Conservation (phyloP, 768 basidiomycete genomes). For the Tulasnella sp. region DNA sequence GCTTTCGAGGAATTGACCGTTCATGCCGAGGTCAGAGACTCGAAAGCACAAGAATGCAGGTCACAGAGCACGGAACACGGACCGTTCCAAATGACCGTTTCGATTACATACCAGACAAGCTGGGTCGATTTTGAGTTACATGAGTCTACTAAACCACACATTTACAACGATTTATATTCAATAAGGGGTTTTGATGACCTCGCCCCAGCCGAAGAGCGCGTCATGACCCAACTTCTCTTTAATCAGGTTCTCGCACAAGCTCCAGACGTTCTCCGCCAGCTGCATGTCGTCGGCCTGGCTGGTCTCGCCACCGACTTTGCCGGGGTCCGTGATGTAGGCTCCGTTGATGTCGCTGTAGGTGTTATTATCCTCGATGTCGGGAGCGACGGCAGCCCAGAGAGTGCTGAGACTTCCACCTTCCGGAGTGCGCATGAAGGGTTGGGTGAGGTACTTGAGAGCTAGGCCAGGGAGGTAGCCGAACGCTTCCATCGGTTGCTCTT, state of each 20-base stretch:
- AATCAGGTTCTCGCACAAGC: slow-evolving; percentile 1
- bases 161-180: too few relatives aligned
- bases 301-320: slow-evolving; percentile 10
- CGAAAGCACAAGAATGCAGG: too few relatives aligned
- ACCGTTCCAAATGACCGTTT: too few relatives aligned
- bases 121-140: too few relatives aligned
- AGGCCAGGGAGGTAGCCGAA: slow-evolving; percentile 1
- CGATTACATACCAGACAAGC: too few relatives aligned
- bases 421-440: slow-evolving; percentile 12
- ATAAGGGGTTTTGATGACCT: not conserved
- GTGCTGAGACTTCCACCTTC: slow-evolving; percentile 7
- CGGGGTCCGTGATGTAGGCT: slow-evolving; percentile 9
- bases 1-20: too few relatives aligned
- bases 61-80: too few relatives aligned
- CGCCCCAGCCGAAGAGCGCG: slow-evolving; percentile 6
- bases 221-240: slow-evolving; percentile 8
- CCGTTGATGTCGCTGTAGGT: not conserved
- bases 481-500: slow-evolving; percentile 21
- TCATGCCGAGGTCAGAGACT: too few relatives aligned
- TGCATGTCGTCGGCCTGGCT: slow-evolving; percentile 7
- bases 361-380: not conserved
- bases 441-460: not conserved
- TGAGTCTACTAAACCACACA: too few relatives aligned
- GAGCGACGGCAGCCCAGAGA: slow-evolving; percentile 8
- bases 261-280: slow-evolving; percentile 10